Evolutionary conservation across 768 basidiomycete genomes (phyloP).

Genomic region (Leccinellum rugosiceps): DNA sequence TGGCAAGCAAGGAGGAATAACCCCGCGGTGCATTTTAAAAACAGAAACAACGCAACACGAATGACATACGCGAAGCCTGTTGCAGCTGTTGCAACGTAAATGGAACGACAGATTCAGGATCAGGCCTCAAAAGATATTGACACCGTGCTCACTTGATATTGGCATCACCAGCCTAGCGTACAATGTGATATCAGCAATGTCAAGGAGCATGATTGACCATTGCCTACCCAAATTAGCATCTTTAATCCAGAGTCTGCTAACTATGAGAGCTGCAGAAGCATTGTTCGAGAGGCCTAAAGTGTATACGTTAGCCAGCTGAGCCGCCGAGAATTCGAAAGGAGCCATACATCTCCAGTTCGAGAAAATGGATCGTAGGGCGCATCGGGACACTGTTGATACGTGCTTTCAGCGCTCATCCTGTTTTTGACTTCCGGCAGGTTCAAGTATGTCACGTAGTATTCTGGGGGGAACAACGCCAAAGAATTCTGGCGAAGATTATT

Average conservation of each 20-base stretch:
- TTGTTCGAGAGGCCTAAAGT: conserved; percentile 33
- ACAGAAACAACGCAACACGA: neutral
- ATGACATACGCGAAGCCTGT: too few species aligned
- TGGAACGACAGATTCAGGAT: neutral
- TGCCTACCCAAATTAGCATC: too few species aligned
- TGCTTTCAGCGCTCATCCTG: too few species aligned
- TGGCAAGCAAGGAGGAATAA: conserved; percentile 35
- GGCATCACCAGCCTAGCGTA: conserved; percentile 22
- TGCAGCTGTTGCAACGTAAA: conserved; percentile 4
- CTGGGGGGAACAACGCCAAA: too few species aligned
- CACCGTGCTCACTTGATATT: conserved; percentile 23
- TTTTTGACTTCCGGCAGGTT: too few species aligned
- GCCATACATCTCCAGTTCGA: too few species aligned
- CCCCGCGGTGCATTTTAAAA: conserved; percentile 18
- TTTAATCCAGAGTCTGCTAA: conserved; percentile 3
- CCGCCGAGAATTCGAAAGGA: neutral
- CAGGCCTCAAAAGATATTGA: neutral
- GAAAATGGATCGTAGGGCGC: too few species aligned
- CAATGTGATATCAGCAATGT: neutral
- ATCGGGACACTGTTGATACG: too few species aligned
- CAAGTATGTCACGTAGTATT: too few species aligned
- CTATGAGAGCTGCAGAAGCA: conserved; percentile 34
- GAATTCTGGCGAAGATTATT: too few species aligned
- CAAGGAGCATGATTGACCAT: too few species aligned
- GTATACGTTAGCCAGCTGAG: neutral